Percentiles rank a stretch among this genome's conserved stretches.
These are phyloP conservation scores for Phytophthora hybrid DNA, from an alignment of 352 stramenopile genomes.

Conservation along the genomic window DNA sequence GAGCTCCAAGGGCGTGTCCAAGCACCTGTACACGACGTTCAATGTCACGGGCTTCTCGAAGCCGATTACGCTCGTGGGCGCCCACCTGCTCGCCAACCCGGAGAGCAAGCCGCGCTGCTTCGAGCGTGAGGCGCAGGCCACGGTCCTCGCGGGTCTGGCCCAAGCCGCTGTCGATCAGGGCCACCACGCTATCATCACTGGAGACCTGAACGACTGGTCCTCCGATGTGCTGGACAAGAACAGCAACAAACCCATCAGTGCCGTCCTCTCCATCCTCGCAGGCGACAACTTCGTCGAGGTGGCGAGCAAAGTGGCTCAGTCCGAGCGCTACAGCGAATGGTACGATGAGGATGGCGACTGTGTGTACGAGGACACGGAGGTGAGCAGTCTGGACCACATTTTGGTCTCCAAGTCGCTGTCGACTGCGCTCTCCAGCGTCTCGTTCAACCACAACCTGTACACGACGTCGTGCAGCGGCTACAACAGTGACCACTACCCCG, in stretches of 20 bases:
- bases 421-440: slow-evolving; percentile 45
- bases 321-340: slow-evolving; percentile 66
- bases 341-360: slow-evolving; percentile 73
- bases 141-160: slow-evolving; percentile 54
- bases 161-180: slow-evolving; percentile 49
- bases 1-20: slow-evolving; percentile 62
- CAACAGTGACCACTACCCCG: slow-evolving; percentile 71
- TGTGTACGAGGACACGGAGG: slow-evolving; percentile 55
- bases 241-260: slow-evolving; percentile 65
- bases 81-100: slow-evolving; percentile 70
- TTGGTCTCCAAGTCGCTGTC: slow-evolving; percentile 63
- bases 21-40: slow-evolving; percentile 81
- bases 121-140: slow-evolving; percentile 71
- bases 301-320: slow-evolving; percentile 46
- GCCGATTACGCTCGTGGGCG: slow-evolving; percentile 69
- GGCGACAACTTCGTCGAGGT: slow-evolving; percentile 57
- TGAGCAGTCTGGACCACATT: slow-evolving; percentile 71
- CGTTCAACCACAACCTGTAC: slow-evolving; percentile 66
- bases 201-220: slow-evolving; percentile 79
- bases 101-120: slow-evolving; percentile 62
- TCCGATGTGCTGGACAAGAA: slow-evolving; percentile 62
- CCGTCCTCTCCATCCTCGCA: slow-evolving; percentile 57
- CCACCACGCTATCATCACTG: slow-evolving; percentile 71
- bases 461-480: slow-evolving; percentile 56
- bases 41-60: slow-evolving; percentile 71